phyloP scores from a whole-genome alignment of 148 eudicot genomes.

The Tetragonia tetragonoides region DNA sequence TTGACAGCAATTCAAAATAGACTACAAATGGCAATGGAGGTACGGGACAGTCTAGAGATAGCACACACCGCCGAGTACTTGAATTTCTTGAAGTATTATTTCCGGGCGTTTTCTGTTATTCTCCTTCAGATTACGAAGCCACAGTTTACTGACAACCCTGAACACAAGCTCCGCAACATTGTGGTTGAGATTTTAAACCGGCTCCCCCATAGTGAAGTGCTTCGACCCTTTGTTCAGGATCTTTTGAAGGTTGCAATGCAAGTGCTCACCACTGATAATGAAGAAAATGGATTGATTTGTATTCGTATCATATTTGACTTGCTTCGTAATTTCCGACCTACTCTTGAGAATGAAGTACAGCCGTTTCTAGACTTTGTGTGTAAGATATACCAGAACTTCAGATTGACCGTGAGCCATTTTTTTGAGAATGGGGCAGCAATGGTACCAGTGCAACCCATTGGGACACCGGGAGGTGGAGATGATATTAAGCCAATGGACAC shows the following conservation, averaged over 20 bases:
- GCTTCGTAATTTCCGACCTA: constrained; percentile 84
- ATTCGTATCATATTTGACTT: constrained; percentile 90
- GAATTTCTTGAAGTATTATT: constrained; percentile 89
- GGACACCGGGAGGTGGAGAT: constrained; percentile 51
- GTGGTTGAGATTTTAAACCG: constrained; percentile 88
- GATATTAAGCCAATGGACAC: constrained; percentile 83
- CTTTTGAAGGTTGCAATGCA: constrained; percentile 91
- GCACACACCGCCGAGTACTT: constrained; percentile 95
- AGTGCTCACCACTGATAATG: constrained; percentile 87
- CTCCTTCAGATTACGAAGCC: constrained; percentile 84
- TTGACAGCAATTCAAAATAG: constrained; percentile 67
- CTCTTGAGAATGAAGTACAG: constrained; percentile 86
- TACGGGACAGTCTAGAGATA: constrained; percentile 91
- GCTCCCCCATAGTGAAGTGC: constrained; percentile 94
- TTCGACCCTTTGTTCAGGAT: constrained; percentile 86
- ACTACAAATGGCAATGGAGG: constrained; percentile 95
- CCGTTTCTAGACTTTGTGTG: constrained; percentile 93
- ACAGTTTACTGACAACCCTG: constrained; percentile 74
- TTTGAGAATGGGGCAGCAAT: constrained; percentile 79
- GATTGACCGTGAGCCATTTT: constrained; percentile 75
- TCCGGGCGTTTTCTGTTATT: constrained; percentile 77
- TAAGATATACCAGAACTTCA: constrained; percentile 88
- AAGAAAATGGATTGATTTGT: constrained; percentile 89
- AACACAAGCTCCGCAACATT: constrained; percentile 89
- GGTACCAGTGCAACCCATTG: constrained; percentile 43